Evolutionary conservation across 192 early-diverging fungal species (phyloP), one percentile per base, ranked within the genome.

Genomic region (Cladochytrium replicatum): DNA sequence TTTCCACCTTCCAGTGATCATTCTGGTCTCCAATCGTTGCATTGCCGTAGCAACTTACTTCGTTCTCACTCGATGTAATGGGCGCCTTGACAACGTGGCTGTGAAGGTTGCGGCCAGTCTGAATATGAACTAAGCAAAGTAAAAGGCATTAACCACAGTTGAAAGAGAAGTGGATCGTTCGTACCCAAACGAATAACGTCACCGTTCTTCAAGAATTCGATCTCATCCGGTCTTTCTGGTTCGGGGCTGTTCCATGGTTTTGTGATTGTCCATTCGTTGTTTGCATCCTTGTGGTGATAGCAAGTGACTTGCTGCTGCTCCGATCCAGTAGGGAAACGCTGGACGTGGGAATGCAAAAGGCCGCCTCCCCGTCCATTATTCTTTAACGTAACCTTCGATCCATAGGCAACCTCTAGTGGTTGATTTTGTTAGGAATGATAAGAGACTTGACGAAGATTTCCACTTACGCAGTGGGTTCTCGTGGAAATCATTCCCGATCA

Each of bases 241-340:
- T 64, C 66, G 19, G 46, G 26, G 32, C 52, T 45, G 8, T 64
- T 74, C 65, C 86, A 86, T 1, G 67, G 52, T 52, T 80, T 72
- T 17, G 67, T 64, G 31, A 95, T 62, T 3, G 81, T 61, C 90
- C 91, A 99, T 37, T 88, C 66, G 69, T 99, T 99, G 68, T 99
- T 99, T 42, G 32, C 28, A 60, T 99, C 96, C 55, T 87, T 89
- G 67, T 94, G 85, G 27, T 82, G 79, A 60, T 99, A 99, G 26
- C 84, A 84, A 0, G 96, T 96, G 24, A 99, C 74, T 64, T 99
- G 96, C 63, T 99, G 96, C 67, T 99, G 96, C 67, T 83, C 80
- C 6, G 90, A 93, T 13, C 87, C 85, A 17, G 67, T 67, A 0
- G 90, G 91, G 47, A 83, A 99, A 11, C 63, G 64, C 63, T 93